These are phyloP conservation scores for Kingdonia uniflora DNA, from an alignment of 164 flowering plant genomes.

Conservation along the genomic window DNA sequence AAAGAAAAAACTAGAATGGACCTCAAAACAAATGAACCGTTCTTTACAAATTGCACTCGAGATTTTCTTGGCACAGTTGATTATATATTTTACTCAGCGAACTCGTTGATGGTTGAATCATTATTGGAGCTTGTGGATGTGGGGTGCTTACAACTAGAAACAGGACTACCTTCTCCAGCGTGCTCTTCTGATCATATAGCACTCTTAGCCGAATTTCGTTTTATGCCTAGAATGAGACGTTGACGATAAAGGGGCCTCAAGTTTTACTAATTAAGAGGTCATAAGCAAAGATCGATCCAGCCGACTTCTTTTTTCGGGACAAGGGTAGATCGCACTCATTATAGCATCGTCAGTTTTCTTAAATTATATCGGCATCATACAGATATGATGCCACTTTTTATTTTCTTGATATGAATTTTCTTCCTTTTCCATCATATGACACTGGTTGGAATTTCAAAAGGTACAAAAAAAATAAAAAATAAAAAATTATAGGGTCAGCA, in stretches of 20 bases:
- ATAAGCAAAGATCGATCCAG: no score
- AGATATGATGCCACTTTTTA: no score
- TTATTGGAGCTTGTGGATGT: conserved; percentile 93
- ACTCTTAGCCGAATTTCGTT: conserved; percentile 89
- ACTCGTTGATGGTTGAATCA: conserved; percentile 78
- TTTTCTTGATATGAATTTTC: no score
- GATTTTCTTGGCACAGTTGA: conserved; percentile 92
- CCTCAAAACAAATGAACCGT: conserved; percentile 82
- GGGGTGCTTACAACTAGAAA: conserved; percentile 83
- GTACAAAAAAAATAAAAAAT: no score
- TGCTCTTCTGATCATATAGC: conserved; percentile 99
- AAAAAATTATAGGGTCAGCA: no score
- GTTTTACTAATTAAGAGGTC: no score
- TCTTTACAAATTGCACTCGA: conserved; percentile 86
- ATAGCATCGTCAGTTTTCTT: no score
- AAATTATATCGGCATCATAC: no score
- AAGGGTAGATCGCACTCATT: no score
- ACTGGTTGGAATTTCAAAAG: no score
- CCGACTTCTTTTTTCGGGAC: no score
- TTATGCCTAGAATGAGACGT: conserved; percentile 75
- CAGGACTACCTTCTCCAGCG: conserved; percentile 99
- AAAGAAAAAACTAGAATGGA: conserved; percentile 78
- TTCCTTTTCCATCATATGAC: no score
- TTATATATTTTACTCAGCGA: conserved; percentile 99
- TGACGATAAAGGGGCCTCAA: conserved; percentile 23